Evolutionary conservation across 495 filamentous ascomycete genomes (phyloP).

Genomic region (Neurospora tetraspora): DNA sequence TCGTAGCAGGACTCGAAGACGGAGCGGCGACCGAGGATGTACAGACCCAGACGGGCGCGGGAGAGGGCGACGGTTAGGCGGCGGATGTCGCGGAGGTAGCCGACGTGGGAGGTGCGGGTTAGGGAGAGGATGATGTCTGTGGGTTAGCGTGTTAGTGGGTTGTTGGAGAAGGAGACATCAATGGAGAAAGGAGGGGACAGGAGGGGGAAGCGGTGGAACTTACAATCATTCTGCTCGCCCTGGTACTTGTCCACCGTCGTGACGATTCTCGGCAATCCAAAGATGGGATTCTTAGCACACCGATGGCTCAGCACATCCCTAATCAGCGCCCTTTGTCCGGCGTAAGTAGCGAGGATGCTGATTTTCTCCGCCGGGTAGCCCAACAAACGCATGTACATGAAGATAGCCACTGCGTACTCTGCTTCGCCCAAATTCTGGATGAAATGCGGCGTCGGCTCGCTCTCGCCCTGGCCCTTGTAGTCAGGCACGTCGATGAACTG

Average conservation of each 20-base stretch:
- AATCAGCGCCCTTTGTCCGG: slow-evolving; percentile 87
- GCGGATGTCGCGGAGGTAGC: slow-evolving; percentile 87
- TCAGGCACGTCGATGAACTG: slow-evolving; percentile 96
- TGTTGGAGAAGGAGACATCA: background rate
- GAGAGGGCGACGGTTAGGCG: slow-evolving; percentile 96
- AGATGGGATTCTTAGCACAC: slow-evolving; percentile 72
- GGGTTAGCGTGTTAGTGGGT: slow-evolving; percentile 2
- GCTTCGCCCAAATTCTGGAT: slow-evolving; percentile 96
- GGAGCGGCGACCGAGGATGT: slow-evolving; percentile 81
- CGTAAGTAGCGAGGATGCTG: slow-evolving; percentile 85
- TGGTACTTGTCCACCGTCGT: slow-evolving; percentile 98
- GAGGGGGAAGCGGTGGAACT: slow-evolving; percentile 25
- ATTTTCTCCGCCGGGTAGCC: slow-evolving; percentile 91
- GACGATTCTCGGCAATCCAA: slow-evolving; percentile 83
- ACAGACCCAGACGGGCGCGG: slow-evolving; percentile 81
- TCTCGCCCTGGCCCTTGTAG: slow-evolving; percentile 84
- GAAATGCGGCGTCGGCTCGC: slow-evolving; percentile 89
- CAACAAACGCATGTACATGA: slow-evolving; percentile 93
- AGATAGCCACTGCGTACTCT: slow-evolving; percentile 92
- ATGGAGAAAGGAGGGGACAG: background rate
- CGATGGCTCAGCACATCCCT: slow-evolving; percentile 80
- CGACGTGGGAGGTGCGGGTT: slow-evolving; percentile 78
- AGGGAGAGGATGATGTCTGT: slow-evolving; percentile 87
- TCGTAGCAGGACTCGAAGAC: slow-evolving; percentile 88
- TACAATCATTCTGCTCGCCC: slow-evolving; percentile 98